Conservation (phyloP, 768 basidiomycete genomes). For the Aureoboletus auriporus region DNA sequence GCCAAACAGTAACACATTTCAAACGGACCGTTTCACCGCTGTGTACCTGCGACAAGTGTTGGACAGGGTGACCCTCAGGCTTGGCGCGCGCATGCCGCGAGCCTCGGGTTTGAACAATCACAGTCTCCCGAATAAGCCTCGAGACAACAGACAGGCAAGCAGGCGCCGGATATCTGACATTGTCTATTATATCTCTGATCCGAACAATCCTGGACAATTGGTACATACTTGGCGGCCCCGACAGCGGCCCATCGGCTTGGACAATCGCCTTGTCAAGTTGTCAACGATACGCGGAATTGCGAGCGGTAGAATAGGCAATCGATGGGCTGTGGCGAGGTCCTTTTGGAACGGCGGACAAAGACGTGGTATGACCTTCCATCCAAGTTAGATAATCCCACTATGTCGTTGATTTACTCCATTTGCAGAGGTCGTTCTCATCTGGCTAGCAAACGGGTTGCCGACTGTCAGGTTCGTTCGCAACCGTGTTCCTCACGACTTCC, state of each 20-base stretch:
- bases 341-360: too few species aligned
- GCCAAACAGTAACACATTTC: too few species aligned
- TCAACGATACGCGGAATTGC: background rate
- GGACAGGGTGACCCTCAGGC: too few species aligned
- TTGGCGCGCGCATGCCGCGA: background rate
- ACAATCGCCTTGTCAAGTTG: background rate
- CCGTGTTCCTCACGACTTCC: conserved; percentile 18
- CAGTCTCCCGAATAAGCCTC: background rate
- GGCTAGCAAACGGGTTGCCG: conserved; percentile 4
- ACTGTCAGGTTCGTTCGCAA: conserved; percentile 9
- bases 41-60: too few species aligned
- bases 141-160: background rate
- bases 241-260: background rate
- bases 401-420: conserved; percentile 1
- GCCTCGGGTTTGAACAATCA: background rate
- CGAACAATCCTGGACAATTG: background rate
- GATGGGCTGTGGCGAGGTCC: background rate
- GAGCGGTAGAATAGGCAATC: conserved; percentile 3
- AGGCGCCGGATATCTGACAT: background rate
- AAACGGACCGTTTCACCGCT: too few species aligned
- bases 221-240: background rate
- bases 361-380: conserved; percentile 1
- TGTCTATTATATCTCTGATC: background rate
- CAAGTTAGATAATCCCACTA: background rate
- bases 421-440: conserved; percentile 1